A percentile compares a stretch with the other conserved stretches of the same genome.
phyloP scores from a whole-genome alignment of 2,329 filamentous ascomycete genomes.

The Rhynchosporium agropyri region DNA sequence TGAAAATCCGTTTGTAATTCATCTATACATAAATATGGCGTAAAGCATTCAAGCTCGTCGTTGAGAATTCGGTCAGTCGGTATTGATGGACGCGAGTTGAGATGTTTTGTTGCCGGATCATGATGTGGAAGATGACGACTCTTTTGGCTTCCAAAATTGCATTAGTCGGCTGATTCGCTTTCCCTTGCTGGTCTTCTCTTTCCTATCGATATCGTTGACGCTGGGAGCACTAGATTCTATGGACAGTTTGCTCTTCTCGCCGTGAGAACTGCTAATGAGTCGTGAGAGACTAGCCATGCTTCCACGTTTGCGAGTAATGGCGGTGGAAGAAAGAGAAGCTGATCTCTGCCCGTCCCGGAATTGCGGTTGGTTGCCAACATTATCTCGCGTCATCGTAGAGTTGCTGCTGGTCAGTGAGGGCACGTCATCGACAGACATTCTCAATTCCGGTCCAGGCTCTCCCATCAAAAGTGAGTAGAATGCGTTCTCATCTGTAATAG shows the following conservation, averaged over 20 bases:
- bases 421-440: constrained; percentile 73
- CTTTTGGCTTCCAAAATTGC: constrained; percentile 70
- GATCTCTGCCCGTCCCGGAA: constrained; percentile 61
- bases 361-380: constrained; percentile 49
- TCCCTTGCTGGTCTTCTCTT: constrained; percentile 63
- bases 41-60: constrained; percentile 20
- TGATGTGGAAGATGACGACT: constrained; percentile 20
- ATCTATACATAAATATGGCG: constrained; percentile 35
- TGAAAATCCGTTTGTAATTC: constrained; percentile 36
- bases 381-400: constrained; percentile 74
- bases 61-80: constrained; percentile 2
- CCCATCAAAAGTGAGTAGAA: constrained; percentile 73
- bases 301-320: constrained; percentile 70
- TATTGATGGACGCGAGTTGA: constrained; percentile 4
- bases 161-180: constrained; percentile 74
- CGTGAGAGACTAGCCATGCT: constrained; percentile 78
- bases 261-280: constrained; percentile 73
- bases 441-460: constrained; percentile 71
- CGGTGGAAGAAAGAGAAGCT: constrained; percentile 61
- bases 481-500: constrained; percentile 69
- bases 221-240: constrained; percentile 58
- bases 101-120: constrained; percentile 14
- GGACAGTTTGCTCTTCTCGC: constrained; percentile 74
- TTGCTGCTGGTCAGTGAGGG: constrained; percentile 76
- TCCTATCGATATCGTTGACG: constrained; percentile 57